Conservation (phyloP, 1,139 yeast genomes). For the Blastobotrys ciferrii region DNA sequence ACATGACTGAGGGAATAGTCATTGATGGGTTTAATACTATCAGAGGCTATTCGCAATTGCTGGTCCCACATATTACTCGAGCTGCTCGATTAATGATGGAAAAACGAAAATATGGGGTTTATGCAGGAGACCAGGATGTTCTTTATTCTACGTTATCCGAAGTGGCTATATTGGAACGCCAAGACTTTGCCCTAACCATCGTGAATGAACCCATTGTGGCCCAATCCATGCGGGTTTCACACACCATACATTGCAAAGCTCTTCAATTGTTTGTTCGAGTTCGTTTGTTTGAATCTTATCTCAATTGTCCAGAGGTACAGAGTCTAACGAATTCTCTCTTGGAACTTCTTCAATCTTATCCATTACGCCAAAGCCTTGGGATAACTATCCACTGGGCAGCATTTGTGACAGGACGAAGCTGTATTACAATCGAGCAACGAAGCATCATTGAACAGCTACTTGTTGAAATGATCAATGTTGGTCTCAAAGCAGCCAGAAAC, state of each 20-base stretch:
- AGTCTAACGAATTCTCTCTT: constrained; percentile 9
- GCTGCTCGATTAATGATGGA: constrained; percentile 15
- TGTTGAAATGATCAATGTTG: constrained; percentile 19
- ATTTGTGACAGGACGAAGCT: constrained; percentile 23
- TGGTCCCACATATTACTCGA: constrained; percentile 19
- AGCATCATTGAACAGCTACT: constrained; percentile 20
- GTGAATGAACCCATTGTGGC: constrained; percentile 13
- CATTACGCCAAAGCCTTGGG: constrained; percentile 24
- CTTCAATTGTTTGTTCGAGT: constrained; percentile 12
- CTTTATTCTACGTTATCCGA: constrained; percentile 11
- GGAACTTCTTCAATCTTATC: constrained; percentile 16
- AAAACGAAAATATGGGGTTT: constrained; percentile 4
- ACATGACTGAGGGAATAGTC: constrained; percentile 17
- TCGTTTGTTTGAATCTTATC: constrained; percentile 10
- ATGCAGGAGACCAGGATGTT: constrained; percentile 9
- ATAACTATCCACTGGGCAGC: constrained; percentile 24
- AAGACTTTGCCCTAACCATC: constrained; percentile 12
- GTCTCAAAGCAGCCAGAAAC: constrained; percentile 24
- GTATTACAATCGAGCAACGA: constrained; percentile 25
- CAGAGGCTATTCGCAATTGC: constrained; percentile 20
- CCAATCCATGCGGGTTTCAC: constrained; percentile 19
- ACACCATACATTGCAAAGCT: constrained; percentile 19
- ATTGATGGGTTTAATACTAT: constrained; percentile 25
- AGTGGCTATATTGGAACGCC: constrained; percentile 15
- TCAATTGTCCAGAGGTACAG: constrained; percentile 12